These are phyloP conservation scores for Trichoderma virens DNA, from an alignment of 495 filamentous ascomycete species.

Conservation along the genomic window DNA sequence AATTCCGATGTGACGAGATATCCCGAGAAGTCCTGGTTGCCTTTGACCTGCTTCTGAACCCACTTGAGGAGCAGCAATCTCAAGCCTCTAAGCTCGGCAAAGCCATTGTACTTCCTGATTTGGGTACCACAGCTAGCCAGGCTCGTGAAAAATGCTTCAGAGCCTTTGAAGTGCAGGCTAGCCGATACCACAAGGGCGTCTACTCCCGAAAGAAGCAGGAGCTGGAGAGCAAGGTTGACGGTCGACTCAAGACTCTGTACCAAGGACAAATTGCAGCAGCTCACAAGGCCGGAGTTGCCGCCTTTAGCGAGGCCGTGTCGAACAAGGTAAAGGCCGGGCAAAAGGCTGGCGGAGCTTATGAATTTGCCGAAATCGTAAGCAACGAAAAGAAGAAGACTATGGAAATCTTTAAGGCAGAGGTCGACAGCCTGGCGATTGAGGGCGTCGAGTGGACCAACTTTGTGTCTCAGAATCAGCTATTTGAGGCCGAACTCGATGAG, in stretches of 20 bases:
- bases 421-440: slow-evolving; percentile 61
- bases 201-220: slow-evolving; percentile 78
- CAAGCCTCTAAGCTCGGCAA: slow-evolving; percentile 64
- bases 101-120: slow-evolving; percentile 60
- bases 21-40: slow-evolving; percentile 70
- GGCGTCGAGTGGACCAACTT: slow-evolving; percentile 76
- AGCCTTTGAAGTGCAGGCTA: slow-evolving; percentile 80
- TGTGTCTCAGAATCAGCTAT: slow-evolving; percentile 43
- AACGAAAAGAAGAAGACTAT: slow-evolving; percentile 69
- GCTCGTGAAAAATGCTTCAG: slow-evolving; percentile 68
- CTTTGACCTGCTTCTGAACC: slow-evolving; percentile 74
- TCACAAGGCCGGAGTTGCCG: slow-evolving; percentile 80
- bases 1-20: slow-evolving; percentile 98
- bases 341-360: slow-evolving; percentile 80
- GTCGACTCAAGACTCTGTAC: slow-evolving; percentile 78
- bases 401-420: slow-evolving; percentile 68
- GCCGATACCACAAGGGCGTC: slow-evolving; percentile 92
- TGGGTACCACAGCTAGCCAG: slow-evolving; percentile 67
- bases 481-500: slow-evolving; percentile 77
- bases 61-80: slow-evolving; percentile 79
- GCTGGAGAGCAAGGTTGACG: slow-evolving; percentile 77
- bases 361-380: slow-evolving; percentile 90
- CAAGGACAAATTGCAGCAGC: slow-evolving; percentile 76
- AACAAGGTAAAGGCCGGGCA: slow-evolving; percentile 75
- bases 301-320: slow-evolving; percentile 79